Base-by-base conservation (phyloP, 2,329 filamentous ascomycete genomes). In the Magnaporthiopsis poae region DNA sequence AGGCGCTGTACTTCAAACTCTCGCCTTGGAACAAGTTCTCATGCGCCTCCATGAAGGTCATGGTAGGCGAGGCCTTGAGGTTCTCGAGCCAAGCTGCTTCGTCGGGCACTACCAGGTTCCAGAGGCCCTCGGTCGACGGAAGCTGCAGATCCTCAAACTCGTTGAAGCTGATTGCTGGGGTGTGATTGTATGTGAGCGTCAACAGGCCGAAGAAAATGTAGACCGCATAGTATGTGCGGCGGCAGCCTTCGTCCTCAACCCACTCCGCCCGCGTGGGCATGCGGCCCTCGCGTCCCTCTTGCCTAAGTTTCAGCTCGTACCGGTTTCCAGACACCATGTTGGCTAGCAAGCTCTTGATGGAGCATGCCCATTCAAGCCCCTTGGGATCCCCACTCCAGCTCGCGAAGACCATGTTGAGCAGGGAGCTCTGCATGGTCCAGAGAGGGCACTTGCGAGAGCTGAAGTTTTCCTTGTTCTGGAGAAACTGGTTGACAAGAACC, bases 351-450 rank as follows among this genome's bases (percentile, higher is more conserved):
- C 92, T 96, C 85, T 98, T 98, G 79, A 99, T 98, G 1, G 95
- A 98, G 78, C 94, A 98, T 52, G 95, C 93, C 95, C 95, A 99
- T 77, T 99, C 95, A 2, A 99, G 84, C 56, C 95, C 95, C 70
- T 97, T 98, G 52, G 95, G 90, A 74, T 98, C 95, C 73, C 95
- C 95, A 76, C 95, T 98, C 95, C 95, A 99, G 82, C 93, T 98
- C 66, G 95, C 92, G 76, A 99, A 98, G 71, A 97, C 89, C 95
- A 98, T 98, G 82, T 99, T 99, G 67, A 99, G 82, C 66, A 99
- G 81, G 3, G 93, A 96, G 76, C 91, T 92, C 77, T 99, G 95
- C 92, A 98, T 98, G 63, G 94, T 95, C 94, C 95, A 98, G 18
- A 99, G 80, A 4, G 95, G 95, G 73, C 94, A 98, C 77, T 97